Base-by-base conservation (phyloP, 1,284 basidiomycete genomes). In the Boletus semigastroideus region DNA sequence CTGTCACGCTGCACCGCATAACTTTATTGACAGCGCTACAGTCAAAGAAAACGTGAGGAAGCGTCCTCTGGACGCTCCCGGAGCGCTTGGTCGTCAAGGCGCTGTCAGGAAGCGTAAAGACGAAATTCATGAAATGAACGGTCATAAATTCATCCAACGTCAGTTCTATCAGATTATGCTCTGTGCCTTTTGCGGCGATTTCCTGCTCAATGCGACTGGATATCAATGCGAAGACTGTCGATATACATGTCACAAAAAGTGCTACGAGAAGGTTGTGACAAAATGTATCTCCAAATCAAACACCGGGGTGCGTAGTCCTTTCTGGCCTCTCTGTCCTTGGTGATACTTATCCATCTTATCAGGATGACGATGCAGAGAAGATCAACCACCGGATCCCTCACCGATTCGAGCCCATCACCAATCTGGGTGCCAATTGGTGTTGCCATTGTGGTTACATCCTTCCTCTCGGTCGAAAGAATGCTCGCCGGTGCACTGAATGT, bases 141-240 rank as follows among this genome's bases (percentile, higher is more conserved):
- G 97, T 5, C 97, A 99, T 78, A 93, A 97, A 72, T 99, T 99
- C 68, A 83, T 99, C 48, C 92, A 94, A 65, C 85, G 89, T 48
- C 97, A 99, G 72, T 99, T 99, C 77, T 99, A 98, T 73, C 95
- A 98, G 72, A 86, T 97, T 67, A 97, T 99, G 78, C 84, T 98
- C 51, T 99, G 97, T 70, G 97, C 97, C 1, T 93, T 98, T 69
- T 99, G 97, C 75, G 90, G 87, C 72, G 96, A 99, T 65, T 97
- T 99, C 76, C 78, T 99, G 59, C 88, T 98, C 69, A 98, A 99
- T 57, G 97, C 94, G 4, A 82, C 92, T 53, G 97, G 97, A 9
- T 98, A 96, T 73, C 96, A 98, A 74, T 99, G 97, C 77, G 96
- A 99, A 68, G 97, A 99, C 71, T 99, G 97, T 72, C 87, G 94